Percentiles rank a stretch among this genome's conserved stretches.
Conservation (phyloP, 495 filamentous ascomycete species). For the Cairneyella variabilis region DNA sequence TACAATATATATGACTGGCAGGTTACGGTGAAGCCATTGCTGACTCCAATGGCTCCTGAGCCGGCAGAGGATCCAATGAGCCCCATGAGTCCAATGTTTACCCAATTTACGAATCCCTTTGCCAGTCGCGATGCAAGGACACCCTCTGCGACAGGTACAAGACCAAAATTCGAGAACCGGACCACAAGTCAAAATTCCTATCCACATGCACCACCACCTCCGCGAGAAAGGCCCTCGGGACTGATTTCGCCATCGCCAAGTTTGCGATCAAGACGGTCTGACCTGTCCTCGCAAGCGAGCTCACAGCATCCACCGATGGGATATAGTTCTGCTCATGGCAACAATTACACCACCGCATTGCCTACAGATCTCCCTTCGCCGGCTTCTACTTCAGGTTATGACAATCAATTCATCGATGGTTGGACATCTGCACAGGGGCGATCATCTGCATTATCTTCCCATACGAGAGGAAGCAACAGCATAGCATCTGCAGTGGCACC, state of each 20-base stretch:
- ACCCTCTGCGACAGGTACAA: not conserved
- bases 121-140: slow-evolving; percentile 4
- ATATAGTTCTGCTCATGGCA: slow-evolving; percentile 15
- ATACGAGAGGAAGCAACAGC: slow-evolving; percentile 32
- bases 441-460: slow-evolving; percentile 42
- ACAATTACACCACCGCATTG: slow-evolving; percentile 39
- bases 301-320: slow-evolving; percentile 34
- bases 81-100: slow-evolving; percentile 14
- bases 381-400: slow-evolving; percentile 44
- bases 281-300: slow-evolving; percentile 49
- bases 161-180: slow-evolving; percentile 11
- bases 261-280: slow-evolving; percentile 48
- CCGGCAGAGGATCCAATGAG: slow-evolving; percentile 9
- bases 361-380: slow-evolving; percentile 50
- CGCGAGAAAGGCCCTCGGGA: slow-evolving; percentile 18
- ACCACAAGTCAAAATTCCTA: slow-evolving; percentile 12
- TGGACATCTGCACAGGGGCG: slow-evolving; percentile 55
- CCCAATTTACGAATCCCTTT: slow-evolving; percentile 27
- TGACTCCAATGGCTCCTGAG: slow-evolving; percentile 10
- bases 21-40: slow-evolving; percentile 14
- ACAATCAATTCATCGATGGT: slow-evolving; percentile 51
- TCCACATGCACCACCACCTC: slow-evolving; percentile 11
- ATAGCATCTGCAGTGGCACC: slow-evolving; percentile 26
- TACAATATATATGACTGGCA: slow-evolving; percentile 27
- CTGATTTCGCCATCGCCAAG: slow-evolving; percentile 40